Conservation (phyloP, 371 early-diverging fungal species). For the Syncephalastrum sp. region DNA sequence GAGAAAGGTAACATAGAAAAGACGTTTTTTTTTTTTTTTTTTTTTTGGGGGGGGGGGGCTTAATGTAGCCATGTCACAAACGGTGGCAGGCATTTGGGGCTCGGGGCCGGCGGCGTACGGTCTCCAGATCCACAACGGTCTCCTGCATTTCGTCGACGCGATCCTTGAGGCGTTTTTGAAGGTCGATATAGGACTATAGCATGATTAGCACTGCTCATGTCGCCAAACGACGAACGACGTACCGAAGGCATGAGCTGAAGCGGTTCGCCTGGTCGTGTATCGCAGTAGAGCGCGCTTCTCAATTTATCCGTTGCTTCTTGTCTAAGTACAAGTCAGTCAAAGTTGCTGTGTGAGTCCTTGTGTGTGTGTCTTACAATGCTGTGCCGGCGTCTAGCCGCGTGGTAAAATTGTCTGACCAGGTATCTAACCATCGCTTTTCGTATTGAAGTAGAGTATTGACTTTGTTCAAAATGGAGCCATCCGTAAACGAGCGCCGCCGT, state of each 20-base stretch:
- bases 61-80: too few species aligned
- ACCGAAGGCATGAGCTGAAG: conserved; percentile 9
- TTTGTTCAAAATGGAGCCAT: conserved; percentile 8
- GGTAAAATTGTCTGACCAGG: conserved; percentile 7
- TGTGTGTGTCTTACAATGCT: not conserved
- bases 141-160: conserved; percentile 2
- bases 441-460: conserved; percentile 8
- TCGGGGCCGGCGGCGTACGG: not conserved
- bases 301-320: too few species aligned
- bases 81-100: too few species aligned
- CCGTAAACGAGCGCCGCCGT: conserved; percentile 7
- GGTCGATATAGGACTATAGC: conserved; percentile 8
- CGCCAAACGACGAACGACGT: not conserved
- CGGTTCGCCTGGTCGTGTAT: too few species aligned
- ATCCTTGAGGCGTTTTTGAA: conserved; percentile 6
- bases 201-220: not conserved
- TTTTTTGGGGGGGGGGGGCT: too few species aligned
- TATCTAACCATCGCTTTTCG: conserved; percentile 6
- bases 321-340: too few species aligned
- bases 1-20: not conserved
- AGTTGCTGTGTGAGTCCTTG: too few species aligned
- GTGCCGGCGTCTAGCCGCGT: conserved; percentile 10
- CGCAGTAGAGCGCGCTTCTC: too few species aligned
- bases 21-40: too few species aligned
- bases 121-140: conserved; percentile 3